Percentiles rank a stretch among this genome's conserved stretches.
Conservation (phyloP, 805 yeast genomes). For the Kazachstania viticola region DNA sequence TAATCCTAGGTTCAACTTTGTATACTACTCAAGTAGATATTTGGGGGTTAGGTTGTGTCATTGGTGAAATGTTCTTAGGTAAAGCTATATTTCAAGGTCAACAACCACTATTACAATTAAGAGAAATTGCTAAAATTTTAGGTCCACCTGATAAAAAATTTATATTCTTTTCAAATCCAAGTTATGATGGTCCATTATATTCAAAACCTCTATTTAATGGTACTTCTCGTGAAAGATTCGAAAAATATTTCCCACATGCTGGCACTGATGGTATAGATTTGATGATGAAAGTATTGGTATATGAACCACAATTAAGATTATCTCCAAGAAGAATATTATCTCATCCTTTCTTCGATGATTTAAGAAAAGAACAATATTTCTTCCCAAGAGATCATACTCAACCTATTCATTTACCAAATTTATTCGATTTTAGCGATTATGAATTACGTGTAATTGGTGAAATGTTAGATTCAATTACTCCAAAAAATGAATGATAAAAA, state of each 20-base stretch:
- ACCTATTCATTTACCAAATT: conserved; percentile 33
- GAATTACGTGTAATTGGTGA: conserved; percentile 40
- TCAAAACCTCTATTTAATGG: conserved; percentile 53
- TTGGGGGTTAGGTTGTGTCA: conserved; percentile 96
- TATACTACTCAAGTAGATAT: conserved; percentile 89
- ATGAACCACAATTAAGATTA: conserved; percentile 78
- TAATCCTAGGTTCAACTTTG: conserved; percentile 79
- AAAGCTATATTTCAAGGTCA: conserved; percentile 93
- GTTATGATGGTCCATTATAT: conserved; percentile 64
- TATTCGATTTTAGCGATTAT: conserved; percentile 62
- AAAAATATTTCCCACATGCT: conserved; percentile 62
- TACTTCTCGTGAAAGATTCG: conserved; percentile 42
- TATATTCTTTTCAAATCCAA: conserved; percentile 62
- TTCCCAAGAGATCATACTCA: conserved; percentile 46
- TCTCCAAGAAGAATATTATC: conserved; percentile 74
- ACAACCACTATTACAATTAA: conserved; percentile 75
- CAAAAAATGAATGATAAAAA: conserved; percentile 2
- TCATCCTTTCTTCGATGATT: conserved; percentile 82
- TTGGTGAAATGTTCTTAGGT: conserved; percentile 89
- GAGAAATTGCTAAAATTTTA: conserved; percentile 78
- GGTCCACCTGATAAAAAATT: conserved; percentile 79
- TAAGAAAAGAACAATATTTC: conserved; percentile 43
- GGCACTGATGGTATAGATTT: conserved; percentile 81
- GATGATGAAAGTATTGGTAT: conserved; percentile 68
- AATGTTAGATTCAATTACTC: conserved; percentile 12